Percentiles rank a stretch among this genome's conserved stretches.
These are phyloP conservation scores for Diaporthe amygdali DNA, from an alignment of 2,329 filamentous ascomycete species.

Conservation along the genomic window DNA sequence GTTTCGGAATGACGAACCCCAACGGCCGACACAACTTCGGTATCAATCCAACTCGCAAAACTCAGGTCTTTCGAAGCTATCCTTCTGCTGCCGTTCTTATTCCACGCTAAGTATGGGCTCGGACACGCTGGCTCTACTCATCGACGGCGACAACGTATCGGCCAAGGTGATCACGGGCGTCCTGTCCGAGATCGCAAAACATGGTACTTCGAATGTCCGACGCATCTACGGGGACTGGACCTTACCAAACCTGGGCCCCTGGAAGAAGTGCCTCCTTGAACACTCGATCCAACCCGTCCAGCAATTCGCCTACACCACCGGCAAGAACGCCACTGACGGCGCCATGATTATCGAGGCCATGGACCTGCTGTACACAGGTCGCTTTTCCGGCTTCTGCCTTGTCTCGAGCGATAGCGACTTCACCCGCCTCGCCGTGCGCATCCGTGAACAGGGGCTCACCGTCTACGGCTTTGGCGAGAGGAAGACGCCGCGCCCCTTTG, in stretches of 20 bases:
- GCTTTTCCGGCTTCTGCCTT: slow-evolving; percentile 38
- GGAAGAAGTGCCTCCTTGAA: slow-evolving; percentile 38
- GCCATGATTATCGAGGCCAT: slow-evolving; percentile 45
- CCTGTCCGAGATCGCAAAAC: slow-evolving; percentile 38
- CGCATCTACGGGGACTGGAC: slow-evolving; percentile 44
- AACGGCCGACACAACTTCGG: too few relatives aligned
- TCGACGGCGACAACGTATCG: slow-evolving; percentile 40
- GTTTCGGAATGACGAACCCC: background rate
- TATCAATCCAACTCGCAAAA: background rate
- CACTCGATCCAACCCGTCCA: slow-evolving; percentile 42
- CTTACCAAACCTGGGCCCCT: slow-evolving; percentile 29
- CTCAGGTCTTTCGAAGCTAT: background rate
- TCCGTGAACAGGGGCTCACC: slow-evolving; percentile 37
- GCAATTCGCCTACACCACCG: slow-evolving; percentile 41
- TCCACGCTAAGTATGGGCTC: background rate
- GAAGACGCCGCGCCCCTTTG: slow-evolving; percentile 38
- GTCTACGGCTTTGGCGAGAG: slow-evolving; percentile 41
- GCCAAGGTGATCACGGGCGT: slow-evolving; percentile 28
- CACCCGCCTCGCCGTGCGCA: slow-evolving; percentile 39
- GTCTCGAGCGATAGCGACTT: slow-evolving; percentile 37
- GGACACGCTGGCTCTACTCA: slow-evolving; percentile 37
- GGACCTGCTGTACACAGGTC: slow-evolving; percentile 40
- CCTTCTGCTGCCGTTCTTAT: background rate
- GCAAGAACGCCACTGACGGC: slow-evolving; percentile 41
- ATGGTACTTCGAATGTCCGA: slow-evolving; percentile 37